Conservation (phyloP, 2,329 filamentous ascomycete species). For the Fusarium circinatum region DNA sequence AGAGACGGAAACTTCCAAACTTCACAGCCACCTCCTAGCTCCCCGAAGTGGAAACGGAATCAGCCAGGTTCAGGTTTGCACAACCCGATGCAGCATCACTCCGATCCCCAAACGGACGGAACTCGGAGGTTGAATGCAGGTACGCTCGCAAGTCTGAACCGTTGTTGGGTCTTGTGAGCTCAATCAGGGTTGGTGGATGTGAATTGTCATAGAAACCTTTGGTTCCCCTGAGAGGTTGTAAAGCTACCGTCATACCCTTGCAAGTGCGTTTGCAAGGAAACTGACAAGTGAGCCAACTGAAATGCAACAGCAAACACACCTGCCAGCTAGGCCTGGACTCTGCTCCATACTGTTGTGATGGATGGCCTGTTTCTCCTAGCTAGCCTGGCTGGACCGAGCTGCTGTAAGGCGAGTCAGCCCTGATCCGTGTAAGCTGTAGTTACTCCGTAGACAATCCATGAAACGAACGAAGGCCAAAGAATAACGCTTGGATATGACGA, state of each 20-base stretch:
- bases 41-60: constrained; percentile 8
- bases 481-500: constrained; percentile 13
- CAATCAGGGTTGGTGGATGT: not conserved
- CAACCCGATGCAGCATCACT: constrained; percentile 18
- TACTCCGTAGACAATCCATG: not conserved
- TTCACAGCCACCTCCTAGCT: constrained; percentile 16
- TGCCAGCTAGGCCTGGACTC: not conserved
- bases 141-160: constrained; percentile 1
- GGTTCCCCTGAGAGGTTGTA: constrained; percentile 13
- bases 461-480: constrained; percentile 6
- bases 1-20: constrained; percentile 13
- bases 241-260: constrained; percentile 6
- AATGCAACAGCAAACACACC: constrained; percentile 11
- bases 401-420: constrained; percentile 20
- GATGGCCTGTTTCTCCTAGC: not conserved
- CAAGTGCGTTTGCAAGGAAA: not conserved
- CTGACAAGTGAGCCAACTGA: constrained; percentile 14
- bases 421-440: not conserved
- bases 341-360: not conserved
- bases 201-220: constrained; percentile 2
- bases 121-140: constrained; percentile 15
- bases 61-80: constrained; percentile 12
- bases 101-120: constrained; percentile 6
- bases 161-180: not conserved
- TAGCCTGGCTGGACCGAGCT: not conserved